phyloP scores from a whole-genome alignment of 352 stramenopile genomes.

The Phytopythium litorale region DNA sequence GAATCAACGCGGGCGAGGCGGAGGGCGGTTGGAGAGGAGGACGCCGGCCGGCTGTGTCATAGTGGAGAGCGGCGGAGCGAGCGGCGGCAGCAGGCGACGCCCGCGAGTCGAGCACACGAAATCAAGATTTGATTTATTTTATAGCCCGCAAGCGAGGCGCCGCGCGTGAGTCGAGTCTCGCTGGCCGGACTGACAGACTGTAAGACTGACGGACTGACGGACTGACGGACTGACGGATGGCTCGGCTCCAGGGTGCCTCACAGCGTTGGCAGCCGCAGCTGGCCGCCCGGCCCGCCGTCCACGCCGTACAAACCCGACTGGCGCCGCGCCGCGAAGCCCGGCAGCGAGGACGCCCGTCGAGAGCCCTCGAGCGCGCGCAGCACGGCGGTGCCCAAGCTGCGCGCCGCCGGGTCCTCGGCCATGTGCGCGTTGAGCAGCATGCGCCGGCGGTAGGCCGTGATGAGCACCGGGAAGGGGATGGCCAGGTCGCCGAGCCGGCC shows the following conservation, averaged over 20 bases:
- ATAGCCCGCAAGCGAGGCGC: neutral
- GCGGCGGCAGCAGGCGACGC: neutral
- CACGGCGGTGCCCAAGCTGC: slow-evolving; percentile 35
- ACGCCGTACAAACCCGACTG: neutral
- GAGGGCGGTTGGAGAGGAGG: slow-evolving; percentile 5
- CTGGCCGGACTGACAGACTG: neutral
- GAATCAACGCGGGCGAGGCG: slow-evolving; percentile 3
- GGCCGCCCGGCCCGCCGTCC: no score
- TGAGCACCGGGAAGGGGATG: slow-evolving; percentile 72
- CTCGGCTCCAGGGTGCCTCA: neutral
- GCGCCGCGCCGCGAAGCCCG: neutral
- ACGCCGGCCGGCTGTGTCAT: slow-evolving; percentile 24
- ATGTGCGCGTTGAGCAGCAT: slow-evolving; percentile 87
- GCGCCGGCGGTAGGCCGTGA: slow-evolving; percentile 69
- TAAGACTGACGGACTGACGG: neutral
- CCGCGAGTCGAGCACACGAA: neutral
- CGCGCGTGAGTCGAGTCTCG: no score
- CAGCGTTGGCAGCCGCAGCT: neutral
- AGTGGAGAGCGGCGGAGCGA: slow-evolving; percentile 3
- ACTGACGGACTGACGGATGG: neutral
- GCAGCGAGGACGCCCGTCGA: slow-evolving; percentile 18
- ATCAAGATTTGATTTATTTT: slow-evolving; percentile 10
- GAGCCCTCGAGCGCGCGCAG: slow-evolving; percentile 69
- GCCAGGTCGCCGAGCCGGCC: slow-evolving; percentile 73
- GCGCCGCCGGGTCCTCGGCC: slow-evolving; percentile 49